Percentiles rank a stretch among this genome's conserved stretches.
Conservation (phyloP, 2,329 filamentous ascomycete genomes). For the Cladophialophora immunda region DNA sequence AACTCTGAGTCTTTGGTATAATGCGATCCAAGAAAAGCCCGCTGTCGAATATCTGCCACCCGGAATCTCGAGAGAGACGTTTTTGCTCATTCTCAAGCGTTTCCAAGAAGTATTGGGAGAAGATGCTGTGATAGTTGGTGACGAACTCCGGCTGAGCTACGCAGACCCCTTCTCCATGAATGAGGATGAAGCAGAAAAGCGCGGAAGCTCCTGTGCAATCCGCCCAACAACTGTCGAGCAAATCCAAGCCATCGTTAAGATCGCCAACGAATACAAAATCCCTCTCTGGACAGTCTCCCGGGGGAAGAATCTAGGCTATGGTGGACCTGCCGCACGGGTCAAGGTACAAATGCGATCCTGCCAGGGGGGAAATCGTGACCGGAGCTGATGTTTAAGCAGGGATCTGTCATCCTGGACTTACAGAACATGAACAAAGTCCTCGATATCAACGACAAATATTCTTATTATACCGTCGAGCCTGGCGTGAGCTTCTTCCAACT, state of each 20-base stretch:
- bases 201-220: neutral
- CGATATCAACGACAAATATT: constrained; percentile 45
- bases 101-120: constrained; percentile 2
- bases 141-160: neutral
- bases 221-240: neutral
- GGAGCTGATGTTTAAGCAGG: constrained; percentile 41
- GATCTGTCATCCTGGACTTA: constrained; percentile 56
- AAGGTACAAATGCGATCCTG: constrained; percentile 35
- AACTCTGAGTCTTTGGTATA: neutral
- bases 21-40: neutral
- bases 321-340: constrained; percentile 58
- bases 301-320: constrained; percentile 59
- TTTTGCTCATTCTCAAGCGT: neutral
- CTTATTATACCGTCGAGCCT: constrained; percentile 48
- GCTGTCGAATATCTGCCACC: neutral
- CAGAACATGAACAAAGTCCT: constrained; percentile 46
- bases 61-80: neutral
- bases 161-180: constrained; percentile 1
- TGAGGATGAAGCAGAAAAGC: constrained; percentile 25
- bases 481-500: constrained; percentile 59
- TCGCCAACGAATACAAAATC: constrained; percentile 47
- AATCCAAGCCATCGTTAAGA: constrained; percentile 43
- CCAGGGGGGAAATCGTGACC: constrained; percentile 55
- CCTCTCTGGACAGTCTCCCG: constrained; percentile 48
- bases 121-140: neutral